These are phyloP conservation scores for Chlamydomonas reinhardtii DNA, from an alignment of 163 green algal species.

Conservation along the genomic window DNA sequence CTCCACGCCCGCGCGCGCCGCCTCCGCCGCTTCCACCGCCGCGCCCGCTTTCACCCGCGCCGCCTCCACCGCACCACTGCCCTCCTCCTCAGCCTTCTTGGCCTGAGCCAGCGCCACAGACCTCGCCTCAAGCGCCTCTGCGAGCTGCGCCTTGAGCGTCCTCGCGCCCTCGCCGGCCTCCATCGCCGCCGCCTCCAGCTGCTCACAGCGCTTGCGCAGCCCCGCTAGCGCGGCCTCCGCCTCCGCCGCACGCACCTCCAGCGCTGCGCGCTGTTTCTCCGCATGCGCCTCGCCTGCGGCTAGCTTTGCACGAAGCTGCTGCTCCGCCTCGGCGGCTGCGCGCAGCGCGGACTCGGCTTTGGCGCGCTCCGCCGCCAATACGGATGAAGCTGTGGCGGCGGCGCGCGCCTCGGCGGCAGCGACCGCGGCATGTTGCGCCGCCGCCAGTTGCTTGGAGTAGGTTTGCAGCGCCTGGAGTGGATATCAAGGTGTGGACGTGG, in stretches of 20 bases:
- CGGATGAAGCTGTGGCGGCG: not conserved
- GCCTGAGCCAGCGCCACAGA: not conserved
- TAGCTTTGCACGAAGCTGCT: too few relatives aligned
- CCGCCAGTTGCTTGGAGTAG: constrained; percentile 12
- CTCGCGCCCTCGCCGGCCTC: too few relatives aligned
- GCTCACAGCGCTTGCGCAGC: too few relatives aligned
- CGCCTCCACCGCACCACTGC: not conserved
- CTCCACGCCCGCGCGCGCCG: not conserved
- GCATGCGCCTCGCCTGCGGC: not conserved
- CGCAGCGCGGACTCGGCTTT: not conserved
- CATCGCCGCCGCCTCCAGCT: not conserved
- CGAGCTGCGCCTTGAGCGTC: not conserved
- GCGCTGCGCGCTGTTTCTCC: not conserved
- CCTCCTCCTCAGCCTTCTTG: not conserved
- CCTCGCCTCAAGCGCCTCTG: not conserved
- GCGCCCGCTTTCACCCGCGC: not conserved
- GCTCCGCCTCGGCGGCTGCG: not conserved
- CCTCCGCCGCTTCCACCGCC: not conserved
- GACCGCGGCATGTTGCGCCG: constrained; percentile 17
- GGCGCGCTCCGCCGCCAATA: not conserved
- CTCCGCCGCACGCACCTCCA: not conserved
- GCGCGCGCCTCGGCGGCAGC: constrained; percentile 16
- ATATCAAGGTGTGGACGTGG: too few relatives aligned
- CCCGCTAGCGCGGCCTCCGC: not conserved
- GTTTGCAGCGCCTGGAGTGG: not conserved